Percentiles rank a stretch among this genome's conserved stretches.
Conservation (phyloP, 495 filamentous ascomycete genomes). For the Hypoxylon lienhwacheense region DNA sequence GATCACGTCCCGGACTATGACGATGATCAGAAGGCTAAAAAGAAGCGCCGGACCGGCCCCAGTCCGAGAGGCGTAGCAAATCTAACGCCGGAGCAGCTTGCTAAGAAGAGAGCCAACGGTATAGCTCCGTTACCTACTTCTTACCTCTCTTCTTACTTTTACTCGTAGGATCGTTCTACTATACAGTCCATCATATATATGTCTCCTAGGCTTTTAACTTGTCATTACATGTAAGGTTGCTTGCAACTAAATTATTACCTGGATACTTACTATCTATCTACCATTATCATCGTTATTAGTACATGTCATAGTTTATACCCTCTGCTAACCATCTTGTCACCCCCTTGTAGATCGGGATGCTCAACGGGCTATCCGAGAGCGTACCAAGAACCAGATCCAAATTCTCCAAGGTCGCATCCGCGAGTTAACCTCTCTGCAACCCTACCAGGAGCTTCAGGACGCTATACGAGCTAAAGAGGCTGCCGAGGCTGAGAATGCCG, state of each 20-base stretch:
- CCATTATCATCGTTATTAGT: too few species aligned
- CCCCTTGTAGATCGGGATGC: slow-evolving; percentile 65
- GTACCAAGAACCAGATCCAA: slow-evolving; percentile 75
- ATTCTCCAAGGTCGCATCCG: slow-evolving; percentile 51
- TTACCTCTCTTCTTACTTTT: neutral
- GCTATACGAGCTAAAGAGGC: slow-evolving; percentile 69
- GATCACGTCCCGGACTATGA: slow-evolving; percentile 11
- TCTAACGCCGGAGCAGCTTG: slow-evolving; percentile 69
- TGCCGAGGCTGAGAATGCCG: slow-evolving; percentile 69
- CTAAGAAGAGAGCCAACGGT: slow-evolving; percentile 78
- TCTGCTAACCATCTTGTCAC: slow-evolving; percentile 5
- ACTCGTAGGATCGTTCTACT: too few species aligned
- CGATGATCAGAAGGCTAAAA: slow-evolving; percentile 41
- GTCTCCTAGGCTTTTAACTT: too few species aligned
- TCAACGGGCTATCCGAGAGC: slow-evolving; percentile 77
- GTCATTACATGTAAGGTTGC: too few species aligned
- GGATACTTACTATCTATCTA: too few species aligned
- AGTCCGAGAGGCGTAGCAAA: slow-evolving; percentile 65
- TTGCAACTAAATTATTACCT: too few species aligned
- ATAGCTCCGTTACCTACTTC: slow-evolving; percentile 1
- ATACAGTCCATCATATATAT: slow-evolving; percentile 1
- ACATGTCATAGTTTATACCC: too few species aligned
- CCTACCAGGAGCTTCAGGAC: slow-evolving; percentile 75
- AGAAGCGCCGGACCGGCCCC: slow-evolving; percentile 44
- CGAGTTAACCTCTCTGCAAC: slow-evolving; percentile 65